Evolutionary conservation across 495 filamentous ascomycete genomes (phyloP), one percentile per base, ranked within the genome.

Genomic region (Podospora didyma): DNA sequence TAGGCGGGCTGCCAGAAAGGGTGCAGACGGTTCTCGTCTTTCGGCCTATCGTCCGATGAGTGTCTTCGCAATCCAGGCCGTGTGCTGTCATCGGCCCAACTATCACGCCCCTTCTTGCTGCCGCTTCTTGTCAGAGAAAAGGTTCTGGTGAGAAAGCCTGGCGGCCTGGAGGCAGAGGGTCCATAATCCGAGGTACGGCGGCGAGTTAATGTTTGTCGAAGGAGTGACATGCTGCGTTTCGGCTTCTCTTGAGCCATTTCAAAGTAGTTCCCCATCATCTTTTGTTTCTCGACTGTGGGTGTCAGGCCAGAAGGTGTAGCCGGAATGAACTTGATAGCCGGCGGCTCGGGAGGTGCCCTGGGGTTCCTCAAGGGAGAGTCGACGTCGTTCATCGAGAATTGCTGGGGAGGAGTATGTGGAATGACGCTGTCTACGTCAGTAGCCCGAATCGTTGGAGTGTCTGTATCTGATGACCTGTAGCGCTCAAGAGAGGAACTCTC

Each of bases 1-100:
- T 89, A 89, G 22, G 83, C 48, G 4, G 91, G 89, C 23, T 84
- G 81, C 91, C 92, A 96, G 69, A 88, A 87, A 1, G 90, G 89
- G 63, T 94, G 87, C 5, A 92, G 74, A 47, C 79, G 83, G 49
- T 76, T 79, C 35, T 79, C 76, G 49, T 83, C 79, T 2, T 69
- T 49, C 14, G 75, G 78, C 34, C 59, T 54, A 34, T 75, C 72
- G 28, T 75, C 73, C 1, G 69, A 61, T 0, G 74, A 73, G 55
- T 73, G 73, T 14, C 70, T 61, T 21, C 51, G 59, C 20, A 62
- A 44, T 7, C 57, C 56, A 5, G 59, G 64, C 35, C 81, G 74
- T 53, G 75, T 75, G 24, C 56, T 61, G 14, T 48, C 54, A 0
- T 56, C 11, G 50, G 53, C 14, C 60, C 26, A 31, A 9, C 9